A percentile compares a stretch with the other conserved stretches of the same genome.
These are phyloP conservation scores for Rosa lucieae DNA, from an alignment of 306 rosid genomes.

Conservation along the genomic window DNA sequence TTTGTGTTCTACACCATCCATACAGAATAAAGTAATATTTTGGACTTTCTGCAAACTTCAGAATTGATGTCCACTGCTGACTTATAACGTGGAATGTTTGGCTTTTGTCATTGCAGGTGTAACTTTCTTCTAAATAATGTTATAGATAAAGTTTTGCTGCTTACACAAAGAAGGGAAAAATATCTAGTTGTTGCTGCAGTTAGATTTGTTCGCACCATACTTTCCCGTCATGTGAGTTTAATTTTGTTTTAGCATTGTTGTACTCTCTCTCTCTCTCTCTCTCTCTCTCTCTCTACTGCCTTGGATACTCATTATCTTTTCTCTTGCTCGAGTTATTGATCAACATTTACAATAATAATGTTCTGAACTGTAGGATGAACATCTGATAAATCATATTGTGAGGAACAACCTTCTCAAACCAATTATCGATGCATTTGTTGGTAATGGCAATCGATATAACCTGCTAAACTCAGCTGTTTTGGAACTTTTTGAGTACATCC, in stretches of 20 bases:
- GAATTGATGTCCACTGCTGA: conserved; percentile 18
- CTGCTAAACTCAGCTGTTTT: conserved; percentile 88
- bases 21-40: conserved; percentile 83
- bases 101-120: conserved; percentile 49
- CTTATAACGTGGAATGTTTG: conserved; percentile 9
- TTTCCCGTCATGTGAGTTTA: conserved; percentile 65
- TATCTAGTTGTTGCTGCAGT: conserved; percentile 90
- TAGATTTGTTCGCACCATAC: conserved; percentile 86
- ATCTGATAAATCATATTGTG: conserved; percentile 67
- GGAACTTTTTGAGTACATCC: conserved; percentile 84
- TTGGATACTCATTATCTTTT: not conserved
- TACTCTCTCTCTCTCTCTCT: not conserved
- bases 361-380: conserved; percentile 82
- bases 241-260: not conserved
- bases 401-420: conserved; percentile 84
- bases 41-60: conserved; percentile 26
- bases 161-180: conserved; percentile 75
- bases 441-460: conserved; percentile 93
- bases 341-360: conserved; percentile 1
- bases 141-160: conserved; percentile 70
- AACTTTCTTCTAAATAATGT: conserved; percentile 69
- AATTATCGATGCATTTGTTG: conserved; percentile 70
- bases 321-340: not conserved
- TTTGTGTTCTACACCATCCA: conserved; percentile 95
- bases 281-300: not conserved